phyloP scores from a whole-genome alignment of 371 early-diverging fungal species.

The Syncephalastrum monosporum region DNA sequence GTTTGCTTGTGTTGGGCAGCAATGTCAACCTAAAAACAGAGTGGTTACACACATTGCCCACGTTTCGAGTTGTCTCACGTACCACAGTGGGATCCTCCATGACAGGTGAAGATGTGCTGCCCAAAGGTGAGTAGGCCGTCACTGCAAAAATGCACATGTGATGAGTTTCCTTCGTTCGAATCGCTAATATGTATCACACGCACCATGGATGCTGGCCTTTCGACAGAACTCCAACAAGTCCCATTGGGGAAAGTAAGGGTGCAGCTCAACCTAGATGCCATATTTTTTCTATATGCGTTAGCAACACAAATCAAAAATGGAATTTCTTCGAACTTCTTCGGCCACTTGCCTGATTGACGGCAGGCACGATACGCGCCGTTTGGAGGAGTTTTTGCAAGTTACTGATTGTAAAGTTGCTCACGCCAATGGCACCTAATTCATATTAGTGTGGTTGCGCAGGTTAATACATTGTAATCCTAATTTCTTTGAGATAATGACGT shows the following conservation, averaged over 20 bases:
- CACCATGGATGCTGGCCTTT: constrained; percentile 30
- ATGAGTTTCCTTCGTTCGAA: not conserved
- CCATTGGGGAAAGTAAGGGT: constrained; percentile 82
- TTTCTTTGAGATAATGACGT: constrained; percentile 1
- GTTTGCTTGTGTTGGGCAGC: constrained; percentile 65
- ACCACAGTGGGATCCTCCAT: constrained; percentile 38
- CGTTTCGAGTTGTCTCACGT: constrained; percentile 12
- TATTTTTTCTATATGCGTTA: not conserved
- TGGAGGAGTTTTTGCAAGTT: constrained; percentile 51
- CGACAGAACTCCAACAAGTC: constrained; percentile 67
- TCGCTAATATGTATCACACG: not conserved
- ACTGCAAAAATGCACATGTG: constrained; percentile 35
- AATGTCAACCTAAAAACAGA: constrained; percentile 42
- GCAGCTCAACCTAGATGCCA: constrained; percentile 69
- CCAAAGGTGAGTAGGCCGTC: constrained; percentile 88
- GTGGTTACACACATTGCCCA: too few relatives aligned
- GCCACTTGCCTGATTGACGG: constrained; percentile 56
- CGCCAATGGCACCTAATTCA: constrained; percentile 57
- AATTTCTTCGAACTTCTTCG: too few relatives aligned
- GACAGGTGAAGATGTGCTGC: constrained; percentile 45
- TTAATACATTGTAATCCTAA: not conserved
- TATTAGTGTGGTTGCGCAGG: not conserved
- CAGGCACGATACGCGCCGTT: constrained; percentile 56
- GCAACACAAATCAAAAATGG: not conserved
- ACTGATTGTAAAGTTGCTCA: constrained; percentile 56